Percentiles rank a stretch among this genome's conserved stretches.
phyloP scores from a whole-genome alignment of 164 flowering plant species.

The Hamamelis virginiana region DNA sequence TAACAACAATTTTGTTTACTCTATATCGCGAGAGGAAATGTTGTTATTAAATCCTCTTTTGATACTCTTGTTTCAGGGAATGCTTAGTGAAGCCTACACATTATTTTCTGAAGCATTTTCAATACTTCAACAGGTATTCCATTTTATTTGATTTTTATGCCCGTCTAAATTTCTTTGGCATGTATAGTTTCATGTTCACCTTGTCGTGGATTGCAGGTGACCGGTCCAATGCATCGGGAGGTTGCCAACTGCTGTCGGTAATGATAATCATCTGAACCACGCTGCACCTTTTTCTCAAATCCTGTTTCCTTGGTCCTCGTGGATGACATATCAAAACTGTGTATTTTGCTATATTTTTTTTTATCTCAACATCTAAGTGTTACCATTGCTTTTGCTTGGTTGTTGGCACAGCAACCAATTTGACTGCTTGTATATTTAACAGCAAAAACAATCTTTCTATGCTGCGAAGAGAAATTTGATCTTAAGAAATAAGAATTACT shows the following conservation, averaged over 20 bases:
- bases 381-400: not conserved
- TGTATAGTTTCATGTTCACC: slow-evolving; percentile 4
- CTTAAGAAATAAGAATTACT: not conserved
- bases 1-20: not conserved
- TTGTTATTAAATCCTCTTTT: not conserved
- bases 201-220: slow-evolving; percentile 55
- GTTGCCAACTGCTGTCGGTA: slow-evolving; percentile 98
- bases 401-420: too few relatives aligned
- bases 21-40: not conserved
- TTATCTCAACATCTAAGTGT: not conserved
- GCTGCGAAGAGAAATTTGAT: not conserved
- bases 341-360: not conserved
- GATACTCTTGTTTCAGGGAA: slow-evolving; percentile 57
- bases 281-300: not conserved
- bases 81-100: slow-evolving; percentile 92
- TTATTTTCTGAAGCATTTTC: slow-evolving; percentile 93
- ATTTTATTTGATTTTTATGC: not conserved
- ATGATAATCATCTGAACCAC: not conserved
- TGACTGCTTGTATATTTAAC: too few relatives aligned
- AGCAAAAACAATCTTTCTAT: not conserved
- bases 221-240: slow-evolving; percentile 99
- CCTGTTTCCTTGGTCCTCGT: not conserved
- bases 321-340: not conserved
- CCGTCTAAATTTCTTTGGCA: not conserved
- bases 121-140: slow-evolving; percentile 85